Conservation (phyloP, 352 stramenopile species). For the Thraustochytrium striatum region DNA sequence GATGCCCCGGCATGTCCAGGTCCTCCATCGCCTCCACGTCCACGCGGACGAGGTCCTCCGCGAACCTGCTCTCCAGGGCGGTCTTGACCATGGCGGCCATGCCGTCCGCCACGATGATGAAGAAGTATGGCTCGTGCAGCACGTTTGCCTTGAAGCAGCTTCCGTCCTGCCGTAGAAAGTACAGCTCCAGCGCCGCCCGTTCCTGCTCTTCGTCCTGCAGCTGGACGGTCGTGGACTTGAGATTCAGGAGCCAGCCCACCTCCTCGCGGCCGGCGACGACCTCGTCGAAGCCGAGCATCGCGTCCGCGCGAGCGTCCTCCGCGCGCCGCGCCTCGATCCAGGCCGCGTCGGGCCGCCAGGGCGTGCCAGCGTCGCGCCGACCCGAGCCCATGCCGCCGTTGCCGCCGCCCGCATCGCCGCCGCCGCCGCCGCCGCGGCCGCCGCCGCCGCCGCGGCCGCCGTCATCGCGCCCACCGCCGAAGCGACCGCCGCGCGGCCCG, state of each 20-base stretch:
- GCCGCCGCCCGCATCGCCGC: background rate
- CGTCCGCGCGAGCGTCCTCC: slow-evolving; percentile 24
- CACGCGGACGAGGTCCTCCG: slow-evolving; percentile 70
- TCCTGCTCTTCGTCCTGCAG: slow-evolving; percentile 22
- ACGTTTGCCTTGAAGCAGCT: slow-evolving; percentile 91
- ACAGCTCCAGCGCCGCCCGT: slow-evolving; percentile 68
- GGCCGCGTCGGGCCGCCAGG: slow-evolving; percentile 18
- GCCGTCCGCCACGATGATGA: slow-evolving; percentile 70
- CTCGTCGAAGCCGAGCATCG: slow-evolving; percentile 50
- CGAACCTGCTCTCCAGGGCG: slow-evolving; percentile 71
- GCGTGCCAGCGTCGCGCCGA: background rate
- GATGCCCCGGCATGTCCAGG: slow-evolving; percentile 74
- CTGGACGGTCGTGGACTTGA: slow-evolving; percentile 50
- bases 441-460: background rate
- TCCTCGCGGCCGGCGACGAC: slow-evolving; percentile 31
- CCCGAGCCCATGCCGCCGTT: background rate
- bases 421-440: background rate
- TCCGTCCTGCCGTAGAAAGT: slow-evolving; percentile 88
- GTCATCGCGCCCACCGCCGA: background rate
- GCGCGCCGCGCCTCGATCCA: slow-evolving; percentile 28
- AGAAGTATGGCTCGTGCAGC: slow-evolving; percentile 95
- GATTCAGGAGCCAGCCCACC: slow-evolving; percentile 54
- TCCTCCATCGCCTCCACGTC: slow-evolving; percentile 76
- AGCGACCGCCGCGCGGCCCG: background rate
- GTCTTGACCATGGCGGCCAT: slow-evolving; percentile 55